These are phyloP conservation scores for Venturia effusa DNA, from an alignment of 2,329 filamentous ascomycete genomes.

Conservation along the genomic window DNA sequence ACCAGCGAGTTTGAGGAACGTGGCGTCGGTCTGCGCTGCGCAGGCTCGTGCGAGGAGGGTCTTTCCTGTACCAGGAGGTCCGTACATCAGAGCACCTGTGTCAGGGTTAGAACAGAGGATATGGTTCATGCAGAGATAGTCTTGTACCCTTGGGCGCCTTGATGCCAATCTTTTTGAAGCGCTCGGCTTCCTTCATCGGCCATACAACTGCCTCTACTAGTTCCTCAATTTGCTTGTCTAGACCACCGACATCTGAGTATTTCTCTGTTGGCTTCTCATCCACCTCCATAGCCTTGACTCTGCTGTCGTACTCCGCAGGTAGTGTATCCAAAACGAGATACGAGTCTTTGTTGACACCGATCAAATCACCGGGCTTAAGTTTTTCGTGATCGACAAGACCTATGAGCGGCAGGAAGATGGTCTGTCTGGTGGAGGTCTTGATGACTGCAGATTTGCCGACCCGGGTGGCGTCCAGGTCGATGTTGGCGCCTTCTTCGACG, in stretches of 20 bases:
- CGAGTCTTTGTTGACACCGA: slow-evolving; percentile 98
- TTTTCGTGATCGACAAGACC: slow-evolving; percentile 92
- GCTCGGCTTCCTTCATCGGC: slow-evolving; percentile 99
- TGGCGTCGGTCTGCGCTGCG: slow-evolving; percentile 94
- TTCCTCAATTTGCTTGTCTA: slow-evolving; percentile 99
- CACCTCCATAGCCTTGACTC: slow-evolving; percentile 99
- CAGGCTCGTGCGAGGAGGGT: slow-evolving; percentile 89
- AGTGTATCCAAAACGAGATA: slow-evolving; percentile 95
- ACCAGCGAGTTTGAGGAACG: slow-evolving; percentile 95
- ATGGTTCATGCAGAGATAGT: not conserved
- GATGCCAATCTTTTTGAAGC: slow-evolving; percentile 99
- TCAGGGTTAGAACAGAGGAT: not conserved
- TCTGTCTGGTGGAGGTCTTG: slow-evolving; percentile 97
- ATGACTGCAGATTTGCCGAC: slow-evolving; percentile 98
- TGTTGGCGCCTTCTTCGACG: slow-evolving; percentile 95
- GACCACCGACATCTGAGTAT: slow-evolving; percentile 92
- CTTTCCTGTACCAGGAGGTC: slow-evolving; percentile 81
- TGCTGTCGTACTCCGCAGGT: slow-evolving; percentile 94
- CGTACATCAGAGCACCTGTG: slow-evolving; percentile 93
- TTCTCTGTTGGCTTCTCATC: slow-evolving; percentile 99
- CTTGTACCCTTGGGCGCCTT: slow-evolving; percentile 90
- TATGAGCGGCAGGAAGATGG: slow-evolving; percentile 95
- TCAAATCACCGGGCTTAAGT: slow-evolving; percentile 89
- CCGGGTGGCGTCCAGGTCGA: slow-evolving; percentile 90
- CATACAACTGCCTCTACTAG: slow-evolving; percentile 96